Evolutionary conservation across 371 early-diverging fungal species (phyloP), one percentile per base, ranked within the genome.

Genomic region (Funneliformis caledonium): DNA sequence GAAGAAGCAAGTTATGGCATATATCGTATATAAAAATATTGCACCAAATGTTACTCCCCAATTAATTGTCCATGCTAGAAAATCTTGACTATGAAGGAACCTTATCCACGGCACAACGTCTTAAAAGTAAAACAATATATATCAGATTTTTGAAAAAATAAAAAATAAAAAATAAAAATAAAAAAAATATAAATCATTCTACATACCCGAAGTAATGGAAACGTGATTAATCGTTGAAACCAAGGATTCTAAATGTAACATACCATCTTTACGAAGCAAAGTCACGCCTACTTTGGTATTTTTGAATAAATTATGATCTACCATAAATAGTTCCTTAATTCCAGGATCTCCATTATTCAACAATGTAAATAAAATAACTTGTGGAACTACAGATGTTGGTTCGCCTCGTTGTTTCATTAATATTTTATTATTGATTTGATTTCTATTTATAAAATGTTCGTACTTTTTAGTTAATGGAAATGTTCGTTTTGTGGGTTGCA

Each of bases 321-420:
- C n/a, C 11, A 43, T 43, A 47, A 45, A 72, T 42, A 33, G 61
- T 45, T 77, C 77, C 12, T 64, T 65, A 14, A 77, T 12, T 62
- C 77, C 77, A 5, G 77, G 77, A 31, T 64, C 77, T 43, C 70
- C 70, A 26, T 47, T 42, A 47, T 77, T 77, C 31, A 61, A 16
- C 12, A 65, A 77, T 43, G 77, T 77, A 31, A 77, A 48, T 26
- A 64, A 42, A 59, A 77, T 73, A 33, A 73, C 74, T 73, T 59
- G 22, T 10, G 74, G 74, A 14, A 65, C 12, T 52, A 12, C 52
- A 52, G 52, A 52, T 3, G 19, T 52, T 52, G 16, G 5, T 14
- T 52, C 52, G 0, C 16, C 52, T 11, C 67, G 67, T 67, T 67
- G 31, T 19, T 6, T 52, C 52, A 52, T 12, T 52, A 52, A 11